phyloP scores from a whole-genome alignment of 768 basidiomycete species.

The Pleurotus djamor region DNA sequence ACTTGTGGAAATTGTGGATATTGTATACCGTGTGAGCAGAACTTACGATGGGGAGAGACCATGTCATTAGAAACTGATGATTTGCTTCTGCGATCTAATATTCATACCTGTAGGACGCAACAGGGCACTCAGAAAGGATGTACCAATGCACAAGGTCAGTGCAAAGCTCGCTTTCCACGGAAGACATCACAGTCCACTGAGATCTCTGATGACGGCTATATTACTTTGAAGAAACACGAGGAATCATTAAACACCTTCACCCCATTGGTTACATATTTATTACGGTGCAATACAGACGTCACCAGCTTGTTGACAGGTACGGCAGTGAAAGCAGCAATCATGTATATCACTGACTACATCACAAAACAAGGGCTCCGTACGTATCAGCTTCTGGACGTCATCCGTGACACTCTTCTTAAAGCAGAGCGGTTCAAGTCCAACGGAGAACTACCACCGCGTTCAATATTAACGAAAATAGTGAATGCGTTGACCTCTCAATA shows the following conservation, averaged over 20 bases:
- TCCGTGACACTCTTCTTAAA: conserved; percentile 14
- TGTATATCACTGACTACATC: conserved; percentile 35
- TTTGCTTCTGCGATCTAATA: conserved; percentile 21
- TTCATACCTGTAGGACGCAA: conserved; percentile 19
- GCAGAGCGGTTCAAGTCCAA: conserved; percentile 16
- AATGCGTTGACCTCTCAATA: conserved; percentile 22
- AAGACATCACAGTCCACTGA: conserved; percentile 12
- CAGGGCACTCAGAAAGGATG: conserved; percentile 12
- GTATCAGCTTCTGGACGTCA: conserved; percentile 26
- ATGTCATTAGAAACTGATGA: conserved; percentile 20
- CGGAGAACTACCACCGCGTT: not conserved
- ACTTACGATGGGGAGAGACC: conserved; percentile 14
- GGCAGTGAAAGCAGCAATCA: conserved; percentile 25
- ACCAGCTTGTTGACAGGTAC: conserved; percentile 29
- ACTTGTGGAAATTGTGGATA: conserved; percentile 8
- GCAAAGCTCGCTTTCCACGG: conserved; percentile 31
- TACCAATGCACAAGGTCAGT: conserved; percentile 20
- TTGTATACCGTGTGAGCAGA: conserved; percentile 5
- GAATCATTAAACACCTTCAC: conserved; percentile 28
- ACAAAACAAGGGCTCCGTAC: conserved; percentile 30
- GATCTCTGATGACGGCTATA: conserved; percentile 18
- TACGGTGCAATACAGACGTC: conserved; percentile 33
- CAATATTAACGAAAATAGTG: conserved; percentile 22
- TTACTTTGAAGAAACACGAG: conserved; percentile 28
- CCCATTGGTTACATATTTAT: conserved; percentile 20